A percentile compares a stretch with the other conserved stretches of the same genome.
Evolutionary conservation across 495 filamentous ascomycete genomes (phyloP).

Genomic region (Neurospora pannonica): DNA sequence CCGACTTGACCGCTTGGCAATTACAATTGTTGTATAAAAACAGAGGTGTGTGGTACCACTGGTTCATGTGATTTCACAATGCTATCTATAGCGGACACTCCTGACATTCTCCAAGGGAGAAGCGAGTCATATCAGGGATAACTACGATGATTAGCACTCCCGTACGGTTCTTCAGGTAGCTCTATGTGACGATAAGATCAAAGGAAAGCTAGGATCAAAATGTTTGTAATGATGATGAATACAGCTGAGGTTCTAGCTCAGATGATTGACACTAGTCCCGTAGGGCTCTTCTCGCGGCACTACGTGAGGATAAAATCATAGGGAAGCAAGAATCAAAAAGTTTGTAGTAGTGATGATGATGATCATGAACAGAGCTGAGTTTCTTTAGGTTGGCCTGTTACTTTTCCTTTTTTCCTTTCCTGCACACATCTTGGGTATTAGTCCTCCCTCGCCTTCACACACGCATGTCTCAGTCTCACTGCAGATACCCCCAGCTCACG

Average conservation of each 20-base stretch:
- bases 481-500: neutral
- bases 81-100: neutral
- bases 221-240: neutral
- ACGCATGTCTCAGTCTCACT: neutral
- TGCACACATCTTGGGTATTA: neutral
- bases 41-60: neutral
- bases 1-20: neutral
- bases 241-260: neutral
- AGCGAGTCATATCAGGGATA: neutral
- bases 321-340: neutral
- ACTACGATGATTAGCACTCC: neutral
- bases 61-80: neutral
- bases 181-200: neutral
- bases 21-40: no score
- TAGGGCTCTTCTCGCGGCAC: neutral
- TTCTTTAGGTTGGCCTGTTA: neutral
- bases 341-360: neutral
- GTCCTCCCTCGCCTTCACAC: neutral
- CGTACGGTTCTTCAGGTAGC: neutral
- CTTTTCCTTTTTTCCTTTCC: neutral
- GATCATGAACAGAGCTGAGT: neutral
- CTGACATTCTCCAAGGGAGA: neutral
- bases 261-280: neutral
- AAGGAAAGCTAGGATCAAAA: no score
- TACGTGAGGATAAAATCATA: neutral